Evolutionary conservation across 2,329 filamentous ascomycete genomes (phyloP).

Genomic region (Fusarium floridanum): DNA sequence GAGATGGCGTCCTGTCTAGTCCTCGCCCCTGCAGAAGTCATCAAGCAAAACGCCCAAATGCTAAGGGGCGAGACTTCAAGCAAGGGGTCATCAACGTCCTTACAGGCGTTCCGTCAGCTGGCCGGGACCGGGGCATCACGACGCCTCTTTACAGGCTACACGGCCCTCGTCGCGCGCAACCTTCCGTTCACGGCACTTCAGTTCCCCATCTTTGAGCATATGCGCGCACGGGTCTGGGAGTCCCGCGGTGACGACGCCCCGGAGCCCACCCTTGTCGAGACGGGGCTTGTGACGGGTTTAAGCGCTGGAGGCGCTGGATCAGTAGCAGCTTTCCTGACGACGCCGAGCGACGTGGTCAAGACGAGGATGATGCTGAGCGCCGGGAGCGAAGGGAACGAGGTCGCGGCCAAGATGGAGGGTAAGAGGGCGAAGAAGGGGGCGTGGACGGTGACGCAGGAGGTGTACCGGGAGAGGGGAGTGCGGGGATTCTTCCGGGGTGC

Average conservation of each 20-base stretch:
- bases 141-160: constrained; percentile 79
- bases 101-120: constrained; percentile 63
- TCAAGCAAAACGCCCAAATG: constrained; percentile 96
- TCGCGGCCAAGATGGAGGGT: constrained; percentile 40
- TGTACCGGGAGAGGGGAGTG: constrained; percentile 76
- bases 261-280: constrained; percentile 67
- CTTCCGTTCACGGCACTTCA: constrained; percentile 89
- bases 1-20: constrained; percentile 90
- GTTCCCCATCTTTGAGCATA: constrained; percentile 86
- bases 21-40: constrained; percentile 87
- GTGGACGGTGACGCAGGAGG: constrained; percentile 72
- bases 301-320: constrained; percentile 82
- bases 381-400: constrained; percentile 43
- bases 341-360: constrained; percentile 90
- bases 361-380: constrained; percentile 87
- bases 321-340: constrained; percentile 84
- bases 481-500: constrained; percentile 84
- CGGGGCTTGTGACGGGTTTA: constrained; percentile 76
- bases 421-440: constrained; percentile 58
- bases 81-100: constrained; percentile 55
- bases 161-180: constrained; percentile 84
- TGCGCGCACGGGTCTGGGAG: constrained; percentile 68
- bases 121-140: constrained; percentile 67
- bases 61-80: constrained; percentile 56
- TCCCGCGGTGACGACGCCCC: constrained; percentile 44